phyloP scores from a whole-genome alignment of 1,284 basidiomycete species.

The Microstroma glucosiphilum region DNA sequence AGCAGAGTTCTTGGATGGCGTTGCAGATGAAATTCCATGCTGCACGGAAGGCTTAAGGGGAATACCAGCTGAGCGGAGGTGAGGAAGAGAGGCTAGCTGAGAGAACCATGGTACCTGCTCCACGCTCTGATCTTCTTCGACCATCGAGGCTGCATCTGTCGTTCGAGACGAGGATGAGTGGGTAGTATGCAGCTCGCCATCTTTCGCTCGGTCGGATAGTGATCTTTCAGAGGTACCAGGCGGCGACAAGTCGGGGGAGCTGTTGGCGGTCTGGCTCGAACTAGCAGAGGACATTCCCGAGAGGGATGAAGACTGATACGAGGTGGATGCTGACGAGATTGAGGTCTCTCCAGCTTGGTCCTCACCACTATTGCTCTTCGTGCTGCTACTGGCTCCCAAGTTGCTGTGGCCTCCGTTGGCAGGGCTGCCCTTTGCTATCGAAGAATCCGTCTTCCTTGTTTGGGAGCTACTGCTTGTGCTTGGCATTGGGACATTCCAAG shows the following conservation, averaged over 20 bases:
- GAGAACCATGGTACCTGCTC: slow-evolving; percentile 39
- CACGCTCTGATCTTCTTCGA: background rate
- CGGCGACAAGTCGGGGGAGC: background rate
- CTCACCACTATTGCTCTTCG: background rate
- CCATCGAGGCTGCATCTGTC: too few relatives aligned
- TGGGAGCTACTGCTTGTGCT: background rate
- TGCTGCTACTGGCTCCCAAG: background rate
- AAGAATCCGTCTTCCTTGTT: background rate
- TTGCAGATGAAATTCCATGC: background rate
- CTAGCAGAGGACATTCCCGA: too few relatives aligned
- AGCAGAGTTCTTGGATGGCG: background rate
- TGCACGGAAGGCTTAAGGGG: slow-evolving; percentile 15
- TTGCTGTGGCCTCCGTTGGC: background rate
- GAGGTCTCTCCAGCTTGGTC: background rate
- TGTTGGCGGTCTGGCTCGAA: background rate
- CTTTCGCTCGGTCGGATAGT: too few relatives aligned
- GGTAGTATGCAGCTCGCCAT: too few relatives aligned
- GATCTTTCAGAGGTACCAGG: background rate
- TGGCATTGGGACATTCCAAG: background rate
- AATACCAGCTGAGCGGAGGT: slow-evolving; percentile 17
- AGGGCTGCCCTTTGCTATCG: background rate
- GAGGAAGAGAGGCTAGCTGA: slow-evolving; percentile 31
- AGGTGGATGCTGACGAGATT: background rate
- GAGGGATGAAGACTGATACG: background rate
- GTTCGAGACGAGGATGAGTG: too few relatives aligned